Evolutionary conservation across 116 monocot genomes (phyloP).

Genomic region (Zostera marina): DNA sequence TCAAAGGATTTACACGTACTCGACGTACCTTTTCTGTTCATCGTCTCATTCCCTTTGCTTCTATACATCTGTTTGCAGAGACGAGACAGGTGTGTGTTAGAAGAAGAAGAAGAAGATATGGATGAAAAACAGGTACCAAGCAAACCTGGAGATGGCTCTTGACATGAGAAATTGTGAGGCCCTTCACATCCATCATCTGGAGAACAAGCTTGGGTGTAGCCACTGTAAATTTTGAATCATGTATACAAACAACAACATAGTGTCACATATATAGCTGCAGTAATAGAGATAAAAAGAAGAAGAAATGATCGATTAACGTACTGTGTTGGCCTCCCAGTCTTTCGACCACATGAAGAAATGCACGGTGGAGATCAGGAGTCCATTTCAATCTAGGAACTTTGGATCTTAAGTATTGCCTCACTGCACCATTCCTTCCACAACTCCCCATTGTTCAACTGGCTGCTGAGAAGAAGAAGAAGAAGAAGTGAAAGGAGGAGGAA

Average conservation of each 20-base stretch:
- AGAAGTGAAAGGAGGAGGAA: no score
- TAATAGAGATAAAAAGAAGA: background rate
- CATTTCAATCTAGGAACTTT: constrained; percentile 77
- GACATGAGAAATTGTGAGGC: constrained; percentile 91
- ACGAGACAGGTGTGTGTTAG: background rate
- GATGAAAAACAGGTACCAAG: background rate
- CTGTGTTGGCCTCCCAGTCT: constrained; percentile 90
- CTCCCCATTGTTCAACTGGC: constrained; percentile 28
- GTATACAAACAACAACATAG: background rate
- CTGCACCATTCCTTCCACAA: constrained; percentile 52
- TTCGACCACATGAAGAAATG: constrained; percentile 70
- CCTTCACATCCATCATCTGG: constrained; percentile 86
- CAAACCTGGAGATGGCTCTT: constrained; percentile 95
- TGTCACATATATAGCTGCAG: no score
- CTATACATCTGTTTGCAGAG: constrained; percentile 64
- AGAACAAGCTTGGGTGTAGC: constrained; percentile 95
- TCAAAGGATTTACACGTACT: background rate
- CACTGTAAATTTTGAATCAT: constrained; percentile 39
- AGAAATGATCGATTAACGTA: constrained; percentile 5
- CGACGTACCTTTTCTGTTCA: constrained; percentile 7
- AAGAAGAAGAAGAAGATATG: background rate
- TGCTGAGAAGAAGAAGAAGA: no score
- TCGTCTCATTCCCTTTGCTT: constrained; percentile 65
- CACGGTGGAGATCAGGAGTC: constrained; percentile 81
- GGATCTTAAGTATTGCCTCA: constrained; percentile 84